Conservation (phyloP, 106 monocot species). For the Xerophyta viscosa region DNA sequence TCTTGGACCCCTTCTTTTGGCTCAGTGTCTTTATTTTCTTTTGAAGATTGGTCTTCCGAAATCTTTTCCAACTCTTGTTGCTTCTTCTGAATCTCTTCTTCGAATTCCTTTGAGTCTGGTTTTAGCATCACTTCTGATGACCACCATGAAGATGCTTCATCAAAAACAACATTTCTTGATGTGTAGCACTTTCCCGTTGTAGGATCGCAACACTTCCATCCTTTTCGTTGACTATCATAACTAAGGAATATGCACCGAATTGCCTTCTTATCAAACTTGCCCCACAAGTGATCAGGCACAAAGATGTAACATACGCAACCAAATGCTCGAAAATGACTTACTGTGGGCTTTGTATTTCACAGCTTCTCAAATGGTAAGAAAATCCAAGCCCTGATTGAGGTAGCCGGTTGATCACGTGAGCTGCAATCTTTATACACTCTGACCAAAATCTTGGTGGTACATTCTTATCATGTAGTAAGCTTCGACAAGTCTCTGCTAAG, state of each 20-base stretch:
- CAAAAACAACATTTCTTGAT: background rate
- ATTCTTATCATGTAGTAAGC: background rate
- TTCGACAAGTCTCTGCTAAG: slow-evolving; percentile 6
- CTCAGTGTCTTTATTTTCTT: background rate
- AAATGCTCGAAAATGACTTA: too few species aligned
- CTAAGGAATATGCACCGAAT: background rate
- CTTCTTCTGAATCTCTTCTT: background rate
- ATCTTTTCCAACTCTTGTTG: too few species aligned
- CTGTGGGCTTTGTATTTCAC: too few species aligned
- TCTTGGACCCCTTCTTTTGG: too few species aligned
- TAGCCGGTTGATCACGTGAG: too few species aligned
- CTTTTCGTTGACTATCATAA: background rate
- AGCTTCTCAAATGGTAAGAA: too few species aligned
- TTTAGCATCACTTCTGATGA: background rate
- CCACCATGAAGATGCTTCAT: background rate
- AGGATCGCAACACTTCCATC: background rate
- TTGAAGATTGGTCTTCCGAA: background rate
- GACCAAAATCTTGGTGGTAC: too few species aligned
- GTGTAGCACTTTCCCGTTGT: background rate
- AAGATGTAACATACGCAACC: too few species aligned
- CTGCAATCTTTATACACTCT: too few species aligned
- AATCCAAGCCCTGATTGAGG: too few species aligned
- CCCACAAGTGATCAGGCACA: too few species aligned
- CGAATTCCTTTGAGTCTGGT: background rate
- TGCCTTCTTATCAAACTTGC: too few species aligned